Base-by-base conservation (phyloP, 768 basidiomycete genomes). In the Pulveroboletus sp. region DNA sequence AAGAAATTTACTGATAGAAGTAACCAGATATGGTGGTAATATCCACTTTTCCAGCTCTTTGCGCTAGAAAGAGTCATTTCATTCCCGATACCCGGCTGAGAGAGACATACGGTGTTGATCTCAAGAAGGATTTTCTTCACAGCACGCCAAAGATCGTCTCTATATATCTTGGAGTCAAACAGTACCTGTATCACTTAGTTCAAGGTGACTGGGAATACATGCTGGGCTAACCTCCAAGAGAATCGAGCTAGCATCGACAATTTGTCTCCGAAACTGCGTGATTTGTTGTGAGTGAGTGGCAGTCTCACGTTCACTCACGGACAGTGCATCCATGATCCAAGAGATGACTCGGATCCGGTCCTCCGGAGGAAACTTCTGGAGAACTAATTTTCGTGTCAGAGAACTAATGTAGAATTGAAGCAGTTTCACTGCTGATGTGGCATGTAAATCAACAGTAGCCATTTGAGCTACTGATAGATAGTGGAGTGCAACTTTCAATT, bases 371-470 rank as follows among this genome's bases (percentile, higher is more conserved):
- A 82, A 71, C 47, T 72, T 74, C 46, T 73, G 73, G 24, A 84
- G 63, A 21, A 71, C 72, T 47, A 74, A 64, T 57, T 77, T 83
- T 35, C 74, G 68, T 21, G 68, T 64, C 36, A 77, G 57, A 55
- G 57, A 59, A 38, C 67, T 62, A 59, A 74, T 71, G 53, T 81
- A 85, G 56, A 82, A 81, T 27, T 71, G 77, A 32, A 85, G 62
- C 14, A 86, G 66, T 43, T 72, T 70, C 27, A 70, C 58, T 14
- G 81, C 69, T 7, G 75, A 68, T 2, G 73, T 72, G 26, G 73
- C 61, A 32, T 60, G 68, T 54, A 70, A 71, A 36, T 75, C 71
- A 36, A 78, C 58, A 39, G 70, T 71, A 18, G 81, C 46, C 40
- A 68, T 71, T 35, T 68, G 64, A 37, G 76, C 73, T 32, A 83